phyloP scores from a whole-genome alignment of 768 basidiomycete species.

The Gymnopilus dilepis region DNA sequence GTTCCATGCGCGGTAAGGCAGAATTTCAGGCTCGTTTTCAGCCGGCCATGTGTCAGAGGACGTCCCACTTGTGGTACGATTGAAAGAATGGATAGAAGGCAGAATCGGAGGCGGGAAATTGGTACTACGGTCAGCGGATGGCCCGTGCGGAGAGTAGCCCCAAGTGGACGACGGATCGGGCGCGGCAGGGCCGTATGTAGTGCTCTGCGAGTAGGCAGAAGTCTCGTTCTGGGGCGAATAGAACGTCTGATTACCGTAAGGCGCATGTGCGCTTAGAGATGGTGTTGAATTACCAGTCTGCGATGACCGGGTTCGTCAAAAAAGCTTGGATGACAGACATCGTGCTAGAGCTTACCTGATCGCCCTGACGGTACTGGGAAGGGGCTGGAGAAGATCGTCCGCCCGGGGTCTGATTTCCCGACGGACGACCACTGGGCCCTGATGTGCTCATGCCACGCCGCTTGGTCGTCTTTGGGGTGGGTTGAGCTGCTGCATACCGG shows the following conservation, averaged over 20 bases:
- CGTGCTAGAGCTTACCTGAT: constrained; percentile 44
- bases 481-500: constrained; percentile 64
- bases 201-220: constrained; percentile 45
- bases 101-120: constrained; percentile 54
- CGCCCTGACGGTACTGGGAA: constrained; percentile 46
- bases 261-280: constrained; percentile 45
- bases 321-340: neutral
- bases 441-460: constrained; percentile 48
- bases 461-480: constrained; percentile 41
- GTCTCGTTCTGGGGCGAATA: constrained; percentile 51
- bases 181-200: constrained; percentile 46
- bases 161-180: constrained; percentile 56
- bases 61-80: constrained; percentile 39
- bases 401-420: constrained; percentile 51
- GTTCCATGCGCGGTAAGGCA: constrained; percentile 59
- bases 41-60: constrained; percentile 36
- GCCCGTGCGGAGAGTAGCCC: constrained; percentile 53
- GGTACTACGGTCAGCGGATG: constrained; percentile 51
- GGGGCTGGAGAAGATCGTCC: constrained; percentile 54
- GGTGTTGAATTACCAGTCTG: constrained; percentile 34
- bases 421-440: constrained; percentile 36
- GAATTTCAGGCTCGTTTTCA: constrained; percentile 35
- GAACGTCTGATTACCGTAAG: constrained; percentile 49
- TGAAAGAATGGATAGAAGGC: constrained; percentile 58
- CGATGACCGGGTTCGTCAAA: neutral